These are phyloP conservation scores for Monilinia fructicola DNA, from an alignment of 2,329 filamentous ascomycete species.

Conservation along the genomic window DNA sequence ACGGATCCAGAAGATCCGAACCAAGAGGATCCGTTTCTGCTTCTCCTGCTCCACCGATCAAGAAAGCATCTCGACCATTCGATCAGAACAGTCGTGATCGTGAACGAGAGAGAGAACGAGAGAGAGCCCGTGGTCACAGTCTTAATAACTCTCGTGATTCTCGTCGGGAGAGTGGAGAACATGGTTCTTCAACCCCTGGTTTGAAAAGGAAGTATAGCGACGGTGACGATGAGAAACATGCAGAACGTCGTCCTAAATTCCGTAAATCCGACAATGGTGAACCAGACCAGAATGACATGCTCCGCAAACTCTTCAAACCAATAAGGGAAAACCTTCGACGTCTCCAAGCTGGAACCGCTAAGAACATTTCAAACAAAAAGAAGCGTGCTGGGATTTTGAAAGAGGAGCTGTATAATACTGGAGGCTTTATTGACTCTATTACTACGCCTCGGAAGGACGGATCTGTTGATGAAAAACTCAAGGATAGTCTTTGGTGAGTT, in stretches of 20 bases:
- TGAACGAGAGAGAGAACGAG: conserved; percentile 50
- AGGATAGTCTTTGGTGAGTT: conserved; percentile 39
- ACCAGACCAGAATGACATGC: conserved; percentile 24
- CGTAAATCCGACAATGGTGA: conserved; percentile 52
- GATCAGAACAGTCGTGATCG: conserved; percentile 50
- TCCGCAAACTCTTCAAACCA: conserved; percentile 49
- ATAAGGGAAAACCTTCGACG: conserved; percentile 60
- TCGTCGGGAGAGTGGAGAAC: conserved; percentile 30
- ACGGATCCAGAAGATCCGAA: conserved; percentile 60
- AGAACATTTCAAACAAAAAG: conserved; percentile 61
- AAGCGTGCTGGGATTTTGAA: conserved; percentile 62
- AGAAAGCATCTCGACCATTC: conserved; percentile 43
- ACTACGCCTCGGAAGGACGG: conserved; percentile 22
- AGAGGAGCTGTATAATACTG: conserved; percentile 59
- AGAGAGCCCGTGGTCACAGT: conserved; percentile 48
- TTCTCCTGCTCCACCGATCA: conserved; percentile 64
- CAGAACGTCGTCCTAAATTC: conserved; percentile 52
- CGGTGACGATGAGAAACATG: conserved; percentile 50
- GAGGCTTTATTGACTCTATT: conserved; percentile 56
- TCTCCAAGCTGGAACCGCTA: conserved; percentile 61
- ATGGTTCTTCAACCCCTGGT: conserved; percentile 43
- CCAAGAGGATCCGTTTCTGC: conserved; percentile 62
- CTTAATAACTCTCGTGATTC: conserved; percentile 43
- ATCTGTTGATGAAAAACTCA: conserved; percentile 34
- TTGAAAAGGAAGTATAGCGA: conserved; percentile 62